Evolutionary conservation across 2,329 filamentous ascomycete genomes (phyloP).

Genomic region (Huntiella bhutanensis): DNA sequence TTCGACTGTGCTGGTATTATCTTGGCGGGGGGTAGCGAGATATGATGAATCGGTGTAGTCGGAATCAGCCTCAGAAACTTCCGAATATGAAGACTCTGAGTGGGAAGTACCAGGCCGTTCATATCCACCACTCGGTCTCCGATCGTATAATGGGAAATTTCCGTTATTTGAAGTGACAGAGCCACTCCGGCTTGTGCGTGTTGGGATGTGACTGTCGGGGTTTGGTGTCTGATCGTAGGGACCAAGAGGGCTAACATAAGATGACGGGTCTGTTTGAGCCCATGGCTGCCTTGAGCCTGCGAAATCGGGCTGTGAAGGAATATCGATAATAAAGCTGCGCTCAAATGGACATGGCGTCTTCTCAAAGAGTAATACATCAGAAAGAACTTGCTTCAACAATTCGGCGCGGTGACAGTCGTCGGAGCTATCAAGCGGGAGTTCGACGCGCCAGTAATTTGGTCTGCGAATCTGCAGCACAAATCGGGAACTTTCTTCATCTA

Average conservation of each 20-base stretch:
- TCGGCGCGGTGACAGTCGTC: constrained; percentile 46
- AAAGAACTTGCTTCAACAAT: constrained; percentile 49
- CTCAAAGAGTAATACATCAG: constrained; percentile 64
- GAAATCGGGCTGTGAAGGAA: constrained; percentile 42
- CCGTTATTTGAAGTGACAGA: constrained; percentile 4
- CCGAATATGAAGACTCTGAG: constrained; percentile 10
- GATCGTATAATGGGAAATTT: constrained; percentile 2
- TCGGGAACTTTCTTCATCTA: constrained; percentile 59
- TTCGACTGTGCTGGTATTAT: constrained; percentile 5
- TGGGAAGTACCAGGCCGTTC: constrained; percentile 10
- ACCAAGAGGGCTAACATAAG: constrained; percentile 9
- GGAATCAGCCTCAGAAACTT: constrained; percentile 8
- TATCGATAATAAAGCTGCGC: constrained; percentile 52
- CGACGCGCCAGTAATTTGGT: constrained; percentile 79
- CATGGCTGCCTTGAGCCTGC: constrained; percentile 2
- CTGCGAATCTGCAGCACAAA: constrained; percentile 75
- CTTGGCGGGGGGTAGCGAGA: constrained; percentile 5
- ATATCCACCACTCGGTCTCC: not conserved
- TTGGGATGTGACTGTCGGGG: not conserved
- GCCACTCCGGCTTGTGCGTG: not conserved
- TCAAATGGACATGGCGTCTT: constrained; percentile 75
- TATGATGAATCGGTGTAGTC: constrained; percentile 11
- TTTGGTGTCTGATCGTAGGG: constrained; percentile 9
- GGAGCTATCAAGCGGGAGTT: constrained; percentile 40
- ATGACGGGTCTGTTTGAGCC: constrained; percentile 2